Conservation (phyloP, 352 stramenopile genomes). For the Phytophthora sansomeana region DNA sequence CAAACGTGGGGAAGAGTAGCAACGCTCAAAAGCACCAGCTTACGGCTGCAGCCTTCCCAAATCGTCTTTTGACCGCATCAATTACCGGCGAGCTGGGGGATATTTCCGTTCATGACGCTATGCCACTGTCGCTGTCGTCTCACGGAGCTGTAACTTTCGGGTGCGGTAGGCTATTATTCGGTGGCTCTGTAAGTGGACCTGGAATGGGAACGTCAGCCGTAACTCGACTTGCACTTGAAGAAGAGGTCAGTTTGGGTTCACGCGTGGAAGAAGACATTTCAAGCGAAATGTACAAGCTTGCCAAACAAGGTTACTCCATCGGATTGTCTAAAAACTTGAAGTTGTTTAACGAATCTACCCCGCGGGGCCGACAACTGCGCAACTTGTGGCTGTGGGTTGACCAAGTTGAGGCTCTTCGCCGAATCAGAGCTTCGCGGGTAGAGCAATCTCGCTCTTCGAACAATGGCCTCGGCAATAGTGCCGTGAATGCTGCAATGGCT, state of each 20-base stretch:
- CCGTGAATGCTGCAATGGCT: constrained; percentile 36
- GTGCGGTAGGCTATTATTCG: constrained; percentile 76
- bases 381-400: constrained; percentile 88
- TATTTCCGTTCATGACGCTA: constrained; percentile 88
- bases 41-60: constrained; percentile 73
- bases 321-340: constrained; percentile 81
- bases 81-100: constrained; percentile 83
- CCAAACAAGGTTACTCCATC: constrained; percentile 81
- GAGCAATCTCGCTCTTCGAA: constrained; percentile 47
- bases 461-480: constrained; percentile 34
- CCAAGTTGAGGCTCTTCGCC: constrained; percentile 78
- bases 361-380: constrained; percentile 57
- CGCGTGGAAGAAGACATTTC: constrained; percentile 73
- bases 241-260: constrained; percentile 28
- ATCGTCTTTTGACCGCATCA: constrained; percentile 79
- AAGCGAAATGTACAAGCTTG: constrained; percentile 75
- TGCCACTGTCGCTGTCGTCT: constrained; percentile 84
- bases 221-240: constrained; percentile 46
- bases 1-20: constrained; percentile 30
- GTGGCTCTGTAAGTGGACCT: constrained; percentile 39
- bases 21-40: constrained; percentile 47
- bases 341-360: constrained; percentile 57
- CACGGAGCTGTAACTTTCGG: constrained; percentile 77
- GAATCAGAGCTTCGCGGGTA: constrained; percentile 64
- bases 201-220: constrained; percentile 50